Conservation (phyloP, 2,329 filamentous ascomycete species). For the Penicillium sp. region DNA sequence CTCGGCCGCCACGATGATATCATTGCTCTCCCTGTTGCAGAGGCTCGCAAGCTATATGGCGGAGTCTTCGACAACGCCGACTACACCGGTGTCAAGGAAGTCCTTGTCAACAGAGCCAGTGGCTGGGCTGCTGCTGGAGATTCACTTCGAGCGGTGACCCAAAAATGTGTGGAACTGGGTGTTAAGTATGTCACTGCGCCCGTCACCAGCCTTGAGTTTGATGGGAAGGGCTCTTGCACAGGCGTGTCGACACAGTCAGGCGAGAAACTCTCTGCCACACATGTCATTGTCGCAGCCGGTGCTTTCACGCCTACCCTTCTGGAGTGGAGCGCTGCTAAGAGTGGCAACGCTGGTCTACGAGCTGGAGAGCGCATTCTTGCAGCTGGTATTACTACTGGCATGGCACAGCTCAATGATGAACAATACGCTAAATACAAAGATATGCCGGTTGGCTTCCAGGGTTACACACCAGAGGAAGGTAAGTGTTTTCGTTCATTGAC, state of each 20-base stretch:
- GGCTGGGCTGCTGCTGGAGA: conserved; percentile 67
- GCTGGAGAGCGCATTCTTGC: conserved; percentile 53
- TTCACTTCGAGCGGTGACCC: conserved; percentile 56
- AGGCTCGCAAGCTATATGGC: conserved; percentile 57
- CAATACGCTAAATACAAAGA: conserved; percentile 39
- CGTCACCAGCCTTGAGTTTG: conserved; percentile 46
- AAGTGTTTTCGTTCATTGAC: conserved; percentile 1
- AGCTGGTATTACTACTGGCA: conserved; percentile 49
- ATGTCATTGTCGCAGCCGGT: conserved; percentile 32
- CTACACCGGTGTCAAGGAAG: conserved; percentile 60
- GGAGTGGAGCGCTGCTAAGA: conserved; percentile 49
- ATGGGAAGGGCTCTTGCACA: conserved; percentile 44
- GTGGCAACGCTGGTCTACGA: conserved; percentile 44
- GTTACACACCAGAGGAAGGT: conserved; percentile 42
- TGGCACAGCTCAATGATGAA: conserved; percentile 47
- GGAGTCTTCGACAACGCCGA: conserved; percentile 63
- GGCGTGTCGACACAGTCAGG: conserved; percentile 30
- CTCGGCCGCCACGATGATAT: conserved; percentile 51
- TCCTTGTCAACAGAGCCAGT: conserved; percentile 59
- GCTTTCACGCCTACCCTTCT: conserved; percentile 38
- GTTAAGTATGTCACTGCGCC: conserved; percentile 59
- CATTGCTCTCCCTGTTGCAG: conserved; percentile 50
- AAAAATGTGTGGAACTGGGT: conserved; percentile 54
- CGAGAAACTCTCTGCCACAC: conserved; percentile 27
- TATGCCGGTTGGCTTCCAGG: conserved; percentile 51